Base-by-base conservation (phyloP, 352 stramenopile genomes). In the Hyaloperonospora brassicae region DNA sequence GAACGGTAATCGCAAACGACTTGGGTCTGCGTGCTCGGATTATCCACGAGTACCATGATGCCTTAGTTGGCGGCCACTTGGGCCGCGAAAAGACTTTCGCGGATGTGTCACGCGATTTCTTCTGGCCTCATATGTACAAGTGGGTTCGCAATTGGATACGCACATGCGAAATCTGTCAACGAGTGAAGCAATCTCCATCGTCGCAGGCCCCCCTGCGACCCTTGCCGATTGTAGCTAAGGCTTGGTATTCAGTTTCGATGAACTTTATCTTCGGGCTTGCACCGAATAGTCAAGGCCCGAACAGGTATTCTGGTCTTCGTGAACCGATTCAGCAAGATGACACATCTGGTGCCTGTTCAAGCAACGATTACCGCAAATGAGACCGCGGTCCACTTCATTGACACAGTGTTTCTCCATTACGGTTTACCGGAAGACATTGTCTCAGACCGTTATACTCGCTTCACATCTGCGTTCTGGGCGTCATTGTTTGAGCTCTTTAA, bases 181-280 rank as follows among this genome's bases (percentile, higher is more conserved):
- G n/a, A n/a, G n/a, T n/a, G n/a, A n/a, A n/a, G n/a, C n/a, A n/a
- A n/a, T n/a, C n/a, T n/a, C n/a, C n/a, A n/a, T n/a, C n/a, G n/a
- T n/a, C n/a, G n/a, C n/a, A n/a, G n/a, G 27, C 27, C 3, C 27
- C 27, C 7, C 27, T 31, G 27, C 27, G 27, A 31, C 27, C 27
- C 3, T 31, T 31, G 27, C 27, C 27, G 27, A 31, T 31, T 8
- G 27, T 7, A 31, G 27, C 27, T 31, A 17, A 43, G 12, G 31
- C n/a, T 12, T 52, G 47, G 47, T 12, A 5, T n/a, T 53, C 47
- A 6, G 24, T 53, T 9, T 46, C 35, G 3, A 53, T 53, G 35
- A 35, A 53, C 34, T 43, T 52, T 23, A 23, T 52, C n/a, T 52
- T 52, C 17, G 17, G 31, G 17, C 46, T 52, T 1, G 30, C 46